Base-by-base conservation (phyloP, 2,329 filamentous ascomycete species). In the Aspergillus brunneoviolaceus region DNA sequence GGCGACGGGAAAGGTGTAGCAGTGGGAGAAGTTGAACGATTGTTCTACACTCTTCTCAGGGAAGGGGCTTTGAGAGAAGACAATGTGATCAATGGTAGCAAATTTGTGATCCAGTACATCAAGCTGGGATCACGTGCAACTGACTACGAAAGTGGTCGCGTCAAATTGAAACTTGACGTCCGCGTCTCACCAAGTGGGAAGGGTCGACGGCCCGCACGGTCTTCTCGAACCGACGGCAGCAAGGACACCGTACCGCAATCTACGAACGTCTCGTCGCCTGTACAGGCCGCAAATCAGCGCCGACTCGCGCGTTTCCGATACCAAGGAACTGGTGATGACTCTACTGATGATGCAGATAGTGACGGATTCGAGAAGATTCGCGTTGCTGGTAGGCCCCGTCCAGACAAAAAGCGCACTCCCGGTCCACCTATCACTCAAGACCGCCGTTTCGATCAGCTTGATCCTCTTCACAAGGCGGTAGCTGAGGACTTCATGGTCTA, bases 31-130 rank as follows among this genome's bases (percentile, higher is more conserved):
- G 83, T 92, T 12, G 90, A 96, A 71, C 88, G 92, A 45, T 82
- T 98, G n/a, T 91, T 97, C 68, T 87, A 91, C 70, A 83, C 85
- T 51, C 81, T 99, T 10, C 79, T 91, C 7, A 84, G 84, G 5
- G 90, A 96, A 69, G 88, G 89, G 49, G 91, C 88, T 5, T 78
- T 99, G 27, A 76, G 74, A 14, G 92, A 97, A 75, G 79, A 88
- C 35, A 90, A 91, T 70, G 79, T 85, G 53, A 79, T 87, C 58
- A 90, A 88, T 71, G 79, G 77, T 49, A 79, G 79, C 51, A 85
- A 85, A 4, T 93, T 96, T 72, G 85, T 91, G 1, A 85, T 87
- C 56, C 87, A 90, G 65, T 96, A 97, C 71, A 65, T 79, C 52
- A 70, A 73, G 53, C 64, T 75, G 45, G 78, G 80, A 50, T 71